Conservation (phyloP, 2,329 filamentous ascomycete genomes). For the Alternaria arbusti region DNA sequence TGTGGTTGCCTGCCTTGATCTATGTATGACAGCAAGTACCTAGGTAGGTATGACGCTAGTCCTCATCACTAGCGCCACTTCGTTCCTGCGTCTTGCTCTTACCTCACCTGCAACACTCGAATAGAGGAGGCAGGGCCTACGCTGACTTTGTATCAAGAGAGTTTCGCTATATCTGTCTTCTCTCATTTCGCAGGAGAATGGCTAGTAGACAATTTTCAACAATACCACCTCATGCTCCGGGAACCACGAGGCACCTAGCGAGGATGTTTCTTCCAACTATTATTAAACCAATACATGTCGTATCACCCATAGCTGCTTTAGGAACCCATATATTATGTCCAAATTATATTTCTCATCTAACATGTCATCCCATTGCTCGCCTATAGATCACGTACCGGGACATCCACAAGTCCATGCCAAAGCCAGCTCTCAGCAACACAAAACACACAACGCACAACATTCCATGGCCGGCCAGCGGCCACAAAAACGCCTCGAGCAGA, state of each 20-base stretch:
- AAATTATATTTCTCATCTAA: not conserved
- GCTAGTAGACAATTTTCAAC: not conserved
- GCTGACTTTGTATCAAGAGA: no score
- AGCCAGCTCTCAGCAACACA: not conserved
- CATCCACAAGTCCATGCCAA: not conserved
- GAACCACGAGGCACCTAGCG: not conserved
- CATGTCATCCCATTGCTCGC: not conserved
- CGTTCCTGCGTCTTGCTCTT: not conserved
- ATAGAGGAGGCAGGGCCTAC: not conserved
- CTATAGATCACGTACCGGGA: not conserved
- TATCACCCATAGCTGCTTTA: not conserved
- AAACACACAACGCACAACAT: not conserved
- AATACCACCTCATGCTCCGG: not conserved
- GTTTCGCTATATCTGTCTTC: not conserved
- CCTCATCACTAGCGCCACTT: not conserved
- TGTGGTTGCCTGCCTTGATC: not conserved
- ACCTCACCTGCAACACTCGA: not conserved
- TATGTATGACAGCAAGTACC: not conserved
- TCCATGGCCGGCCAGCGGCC: not conserved
- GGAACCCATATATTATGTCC: not conserved
- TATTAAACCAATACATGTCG: not conserved
- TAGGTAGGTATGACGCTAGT: not conserved
- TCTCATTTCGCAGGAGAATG: not conserved
- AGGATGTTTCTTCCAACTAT: not conserved
- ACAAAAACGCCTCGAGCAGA: not conserved